phyloP scores from a whole-genome alignment of 2,329 filamentous ascomycete genomes.

The Exophiala dermatitidis region DNA sequence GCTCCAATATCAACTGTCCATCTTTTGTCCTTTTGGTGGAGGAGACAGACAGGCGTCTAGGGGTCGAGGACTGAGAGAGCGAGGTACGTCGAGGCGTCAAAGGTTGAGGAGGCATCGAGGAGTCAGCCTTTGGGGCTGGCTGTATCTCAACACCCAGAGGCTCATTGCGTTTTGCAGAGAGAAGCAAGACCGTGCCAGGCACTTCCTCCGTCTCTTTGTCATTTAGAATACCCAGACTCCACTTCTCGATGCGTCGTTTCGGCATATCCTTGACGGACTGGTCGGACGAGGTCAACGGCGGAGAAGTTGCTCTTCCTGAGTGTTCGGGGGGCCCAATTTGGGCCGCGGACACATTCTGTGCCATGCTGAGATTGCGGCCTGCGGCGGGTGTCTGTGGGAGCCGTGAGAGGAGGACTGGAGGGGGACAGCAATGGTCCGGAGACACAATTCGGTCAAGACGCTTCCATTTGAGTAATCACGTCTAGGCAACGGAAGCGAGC shows the following conservation, averaged over 20 bases:
- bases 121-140: constrained; percentile 42
- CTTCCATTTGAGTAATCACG: not conserved
- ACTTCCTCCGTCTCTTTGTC: constrained; percentile 77
- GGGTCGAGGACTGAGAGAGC: constrained; percentile 32
- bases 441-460: not conserved
- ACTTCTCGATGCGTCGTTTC: constrained; percentile 34
- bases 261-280: constrained; percentile 10
- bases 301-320: not conserved
- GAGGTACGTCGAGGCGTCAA: constrained; percentile 31
- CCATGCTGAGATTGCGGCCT: constrained; percentile 4
- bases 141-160: constrained; percentile 56
- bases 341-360: constrained; percentile 2
- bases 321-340: not conserved
- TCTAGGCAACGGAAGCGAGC: not conserved
- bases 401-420: not conserved
- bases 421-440: not conserved
- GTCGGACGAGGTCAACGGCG: not conserved
- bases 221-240: constrained; percentile 72
- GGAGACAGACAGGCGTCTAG: constrained; percentile 30
- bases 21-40: constrained; percentile 70
- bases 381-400: not conserved
- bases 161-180: constrained; percentile 55
- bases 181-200: constrained; percentile 60
- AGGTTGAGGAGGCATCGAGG: constrained; percentile 45
- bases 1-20: constrained; percentile 78